Base-by-base conservation (phyloP, 768 basidiomycete species). In the Leccinum imitatum region DNA sequence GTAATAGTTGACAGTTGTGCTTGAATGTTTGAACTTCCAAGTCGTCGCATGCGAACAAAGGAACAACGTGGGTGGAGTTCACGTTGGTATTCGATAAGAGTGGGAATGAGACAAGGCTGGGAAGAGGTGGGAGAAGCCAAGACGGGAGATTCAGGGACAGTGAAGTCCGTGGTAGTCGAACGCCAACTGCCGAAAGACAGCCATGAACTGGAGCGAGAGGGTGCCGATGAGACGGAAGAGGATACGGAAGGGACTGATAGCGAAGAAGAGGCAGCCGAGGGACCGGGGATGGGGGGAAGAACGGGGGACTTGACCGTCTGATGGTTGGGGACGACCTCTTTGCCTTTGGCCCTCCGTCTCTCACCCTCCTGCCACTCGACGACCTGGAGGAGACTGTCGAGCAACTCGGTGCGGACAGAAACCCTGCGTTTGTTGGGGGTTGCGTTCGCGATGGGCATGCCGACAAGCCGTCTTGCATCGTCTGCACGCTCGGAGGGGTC, bases 341-440 rank as follows among this genome's bases (percentile, higher is more conserved):
- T 72, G 62, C 79, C 73, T 73, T 82, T 70, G 64, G 68, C 65
- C 68, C 71, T 67, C 11, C 71, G 61, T 54, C 76, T 71, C 57
- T 79, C 78, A 6, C 71, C 76, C 8, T 77, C 72, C 48, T 75
- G 77, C 72, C 75, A 78, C 57, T 80, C 75, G 23, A 79, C 77
- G 51, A 76, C 75, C 46, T 75, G 70, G 21, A 85, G 75, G 17
- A 85, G 71, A 6, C 67, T 72, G 39, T 80, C 76, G 54, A 85
- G 67, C 7, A 85, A 71, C 53, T 79, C 79, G 7, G 67, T 59
- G 14, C 69, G 71, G 6, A 66, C 41, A 13, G 68, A 69, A 13
- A 58, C 44, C 55, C 50, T 67, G 64, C 67, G 69, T 13, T 60
- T 56, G 19, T 70, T 66, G 9, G 58, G 47, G 17, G 59, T 10